Conservation (phyloP, 2,329 filamentous ascomycete genomes). For the Incumbomyces delicatus region DNA sequence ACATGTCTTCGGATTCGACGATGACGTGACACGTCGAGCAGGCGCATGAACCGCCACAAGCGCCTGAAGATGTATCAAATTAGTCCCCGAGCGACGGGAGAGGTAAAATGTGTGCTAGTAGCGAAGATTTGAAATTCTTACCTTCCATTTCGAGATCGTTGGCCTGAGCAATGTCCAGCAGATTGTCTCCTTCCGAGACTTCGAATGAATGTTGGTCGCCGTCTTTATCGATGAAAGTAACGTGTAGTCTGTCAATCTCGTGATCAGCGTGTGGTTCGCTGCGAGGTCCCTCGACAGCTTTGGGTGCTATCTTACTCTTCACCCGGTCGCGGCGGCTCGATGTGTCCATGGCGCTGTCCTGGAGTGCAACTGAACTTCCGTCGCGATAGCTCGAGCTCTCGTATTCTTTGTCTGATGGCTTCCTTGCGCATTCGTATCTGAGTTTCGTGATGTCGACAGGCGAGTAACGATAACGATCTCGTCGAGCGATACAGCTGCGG, state of each 20-base stretch:
- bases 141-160: slow-evolving; percentile 97
- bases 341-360: slow-evolving; percentile 60
- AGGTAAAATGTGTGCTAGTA: not conserved
- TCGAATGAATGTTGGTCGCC: slow-evolving; percentile 64
- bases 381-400: slow-evolving; percentile 22
- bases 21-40: slow-evolving; percentile 92
- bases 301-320: slow-evolving; percentile 68
- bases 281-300: too few relatives aligned
- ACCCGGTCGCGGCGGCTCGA: slow-evolving; percentile 74
- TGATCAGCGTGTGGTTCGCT: not conserved
- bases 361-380: slow-evolving; percentile 58
- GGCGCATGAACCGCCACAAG: slow-evolving; percentile 87
- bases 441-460: slow-evolving; percentile 14
- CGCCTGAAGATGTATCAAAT: slow-evolving; percentile 41
- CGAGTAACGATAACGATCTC: not conserved
- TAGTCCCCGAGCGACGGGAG: too few relatives aligned
- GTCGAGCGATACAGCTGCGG: not conserved
- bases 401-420: slow-evolving; percentile 16
- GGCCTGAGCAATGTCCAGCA: slow-evolving; percentile 88
- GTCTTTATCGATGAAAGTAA: slow-evolving; percentile 93
- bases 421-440: slow-evolving; percentile 14
- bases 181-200: slow-evolving; percentile 78
- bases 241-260: slow-evolving; percentile 53
- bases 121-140: slow-evolving; percentile 22
- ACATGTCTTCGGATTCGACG: slow-evolving; percentile 61